Base-by-base conservation (phyloP, 179 eudicot species). In the Silene noctiflora region DNA sequence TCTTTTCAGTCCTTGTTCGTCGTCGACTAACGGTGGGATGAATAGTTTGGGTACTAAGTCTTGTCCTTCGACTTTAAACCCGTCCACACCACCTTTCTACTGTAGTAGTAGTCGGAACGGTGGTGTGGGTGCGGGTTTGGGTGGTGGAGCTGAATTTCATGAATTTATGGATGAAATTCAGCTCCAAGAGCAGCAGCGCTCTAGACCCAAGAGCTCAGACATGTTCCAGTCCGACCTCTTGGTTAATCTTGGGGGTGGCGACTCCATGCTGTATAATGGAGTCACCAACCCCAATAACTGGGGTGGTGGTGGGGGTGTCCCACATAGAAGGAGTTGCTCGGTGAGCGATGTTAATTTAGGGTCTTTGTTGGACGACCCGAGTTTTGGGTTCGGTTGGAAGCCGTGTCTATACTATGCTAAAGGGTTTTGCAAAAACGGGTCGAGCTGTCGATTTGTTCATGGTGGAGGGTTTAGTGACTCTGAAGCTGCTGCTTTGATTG, bases 341-440 rank as follows among this genome's bases (percentile, higher is more conserved):
- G 88, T 91, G 25, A 89, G 84, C 74, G 98, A 93, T 76, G 81
- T 71, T 16, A 81, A 83, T 86, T 55, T 72, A 1, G 66, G 78
- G 67, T 90, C 83, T 60, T 75, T 84, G 25, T 62, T 69, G 56
- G 91, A 84, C 20, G 92, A 85, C 65, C 82, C 83, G 4, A 78
- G 78, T 61, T 81, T 84, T 14, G 93, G 87, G 68, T 80, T 84
- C 25, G 96, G 92, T 13, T 90, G 85, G 83, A 90, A 89, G 81
- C 96, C 96, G 0, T 94, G 98, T 53, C 82, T 89, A 82, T 92
- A 92, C 67, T 90, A 51, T 63, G 86, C 95, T 35, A 81, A 83
- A 76, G 97, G 97, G 13, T 88, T 84, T 25, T 90, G 95, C 59
- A 90, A 89, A 70, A 89, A 92, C 74, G 97, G 95, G 0, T 78